Base-by-base conservation (phyloP, 2,329 filamentous ascomycete species). In the Tolypocladium cylindrosporum region DNA sequence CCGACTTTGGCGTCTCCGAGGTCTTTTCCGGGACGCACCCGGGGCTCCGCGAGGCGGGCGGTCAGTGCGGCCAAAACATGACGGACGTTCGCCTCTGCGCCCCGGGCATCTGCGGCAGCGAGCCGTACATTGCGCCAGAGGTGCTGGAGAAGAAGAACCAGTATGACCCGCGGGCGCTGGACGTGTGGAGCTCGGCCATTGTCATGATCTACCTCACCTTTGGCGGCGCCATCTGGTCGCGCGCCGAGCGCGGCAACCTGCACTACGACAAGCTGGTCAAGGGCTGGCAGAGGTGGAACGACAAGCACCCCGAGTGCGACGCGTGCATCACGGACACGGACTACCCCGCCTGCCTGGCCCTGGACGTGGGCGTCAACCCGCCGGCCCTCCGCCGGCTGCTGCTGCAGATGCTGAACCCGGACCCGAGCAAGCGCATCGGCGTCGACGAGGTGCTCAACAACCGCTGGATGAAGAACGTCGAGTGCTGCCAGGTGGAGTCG, bases 1-100 rank as follows among this genome's bases (percentile, higher is more conserved):
- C 90, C 55, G 91, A 96, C 70, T 96, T 96, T 74, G 91, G 91
- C 56, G 89, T 93, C 16, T 91, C 90, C 0, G 90, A 94, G 69
- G 88, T 95, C 21, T 96, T 96, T 68, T 84, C 81, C 57, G 91
- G 90, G 43, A 86, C 86, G 55, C 90, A 95, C 70, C 91, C 90
- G 0, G 91, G 90, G 37, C 74, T 91, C 45, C 81, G 88, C 60
- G 84, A 87, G 65, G 82, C 88, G 14, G 84, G 85, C 55, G 88
- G 89, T 57, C 81, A 88, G 66, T 92, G 88, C 70, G 89, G 88
- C 54, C 81, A 82, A 67, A 82, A 86, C 63, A 90, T 92, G 83
- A 81, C 80, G 36, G 84, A 87, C 6, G 71, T 90, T 10, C 85
- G 89, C 43, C 78, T 87, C 40, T 94, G 89, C 70, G 77, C 82